Percentiles rank a stretch among this genome's conserved stretches.
These are phyloP conservation scores for Plectosphaerella plurivora DNA, from an alignment of 2,329 filamentous ascomycete species.

Conservation along the genomic window DNA sequence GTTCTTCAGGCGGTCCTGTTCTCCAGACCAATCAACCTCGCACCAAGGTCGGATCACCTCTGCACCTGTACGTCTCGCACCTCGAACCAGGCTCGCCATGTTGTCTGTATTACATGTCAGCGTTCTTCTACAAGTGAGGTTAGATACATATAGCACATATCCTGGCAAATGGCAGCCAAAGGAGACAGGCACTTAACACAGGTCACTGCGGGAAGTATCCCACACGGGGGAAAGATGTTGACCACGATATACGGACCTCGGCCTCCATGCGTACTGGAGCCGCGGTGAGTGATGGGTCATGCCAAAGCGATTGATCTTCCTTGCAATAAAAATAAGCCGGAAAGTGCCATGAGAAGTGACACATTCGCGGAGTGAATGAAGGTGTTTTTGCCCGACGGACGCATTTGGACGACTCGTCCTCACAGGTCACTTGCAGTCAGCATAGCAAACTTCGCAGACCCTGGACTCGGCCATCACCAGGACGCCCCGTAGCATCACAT, in stretches of 20 bases:
- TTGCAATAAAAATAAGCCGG: neutral
- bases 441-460: neutral
- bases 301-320: neutral
- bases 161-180: too few species aligned
- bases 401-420: neutral
- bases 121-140: too few species aligned
- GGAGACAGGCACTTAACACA: too few species aligned
- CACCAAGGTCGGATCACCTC: too few species aligned
- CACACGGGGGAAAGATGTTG: neutral
- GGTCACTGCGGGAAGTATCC: too few species aligned
- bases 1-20: too few species aligned
- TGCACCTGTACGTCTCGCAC: too few species aligned
- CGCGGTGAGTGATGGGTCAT: neutral
- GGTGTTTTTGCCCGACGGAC: neutral
- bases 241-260: conserved; percentile 1
- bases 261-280: neutral
- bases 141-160: too few species aligned
- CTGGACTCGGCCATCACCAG: neutral
- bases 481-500: neutral
- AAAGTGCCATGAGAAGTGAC: neutral
- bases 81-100: too few species aligned
- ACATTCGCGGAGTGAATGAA: neutral
- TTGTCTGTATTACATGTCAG: too few species aligned
- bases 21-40: too few species aligned
- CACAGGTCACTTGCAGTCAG: neutral